Base-by-base conservation (phyloP, 2,329 filamentous ascomycete species). In the Colletotrichum sansevieriae region DNA sequence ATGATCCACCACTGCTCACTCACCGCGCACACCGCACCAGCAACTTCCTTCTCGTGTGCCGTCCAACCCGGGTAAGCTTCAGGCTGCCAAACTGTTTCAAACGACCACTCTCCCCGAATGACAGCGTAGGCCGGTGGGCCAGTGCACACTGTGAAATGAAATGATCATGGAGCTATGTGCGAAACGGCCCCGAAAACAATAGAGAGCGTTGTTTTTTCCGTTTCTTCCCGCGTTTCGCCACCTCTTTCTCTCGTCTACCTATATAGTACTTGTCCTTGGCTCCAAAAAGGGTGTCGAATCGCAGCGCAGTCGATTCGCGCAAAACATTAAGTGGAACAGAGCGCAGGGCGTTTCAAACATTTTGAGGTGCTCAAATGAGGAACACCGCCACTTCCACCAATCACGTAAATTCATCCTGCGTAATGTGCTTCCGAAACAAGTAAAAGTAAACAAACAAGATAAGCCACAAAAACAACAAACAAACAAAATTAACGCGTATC, bases 341-440 rank as follows among this genome's bases (percentile, higher is more conserved):
- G 54, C 54, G 54, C 54, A 29, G 54, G 13, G 39, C 33, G 18
- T 29, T 22, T n/a, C 7, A 55, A 39, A 39, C 52, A 37, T 29
- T 39, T 41, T 13, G 18, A 18, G 18, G 18, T 18, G 2, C 20
- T 18, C 35, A 52, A 33, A 22, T 25, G 22, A 29, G 49, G 25
- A 35, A 13, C n/a, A 33, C 49, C 29, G 35, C 29, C n/a, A 10
- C 35, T n/a, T 29, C 29, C 25, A 39, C 56, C 56, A 58, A 46
- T 41, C 56, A 58, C 6, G 33, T 9, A 49, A 49, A 33, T 33
- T 7, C 5, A 29, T 29, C 4, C 29, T 29, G 6, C 49, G 8
- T 41, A 49, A 46, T 64, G 54, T 58, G 62, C 33, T 9, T 35
- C 54, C 33, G 41, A 57, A 58, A 49, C 62, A 37, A 33, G 52